phyloP scores from a whole-genome alignment of 805 yeast species.

The Cyberlindnera americana region DNA sequence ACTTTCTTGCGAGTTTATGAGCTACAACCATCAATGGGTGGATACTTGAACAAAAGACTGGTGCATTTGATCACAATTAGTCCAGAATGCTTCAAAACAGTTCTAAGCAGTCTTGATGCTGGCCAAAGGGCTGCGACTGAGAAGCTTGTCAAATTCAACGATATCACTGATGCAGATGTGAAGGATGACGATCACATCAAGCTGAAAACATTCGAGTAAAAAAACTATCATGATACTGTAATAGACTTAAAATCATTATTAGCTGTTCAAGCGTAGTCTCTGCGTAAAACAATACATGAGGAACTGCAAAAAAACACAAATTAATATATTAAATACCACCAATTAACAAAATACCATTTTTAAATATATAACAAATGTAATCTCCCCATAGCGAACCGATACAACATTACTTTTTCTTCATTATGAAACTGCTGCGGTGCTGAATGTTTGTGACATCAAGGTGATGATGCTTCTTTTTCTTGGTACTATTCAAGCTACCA shows the following conservation, averaged over 20 bases:
- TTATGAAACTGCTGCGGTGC: constrained; percentile 10
- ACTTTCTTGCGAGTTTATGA: constrained; percentile 31
- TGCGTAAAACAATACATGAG: background rate
- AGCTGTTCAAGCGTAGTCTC: too few species aligned
- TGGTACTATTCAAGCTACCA: constrained; percentile 7
- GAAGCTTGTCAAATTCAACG: constrained; percentile 37
- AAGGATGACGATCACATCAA: constrained; percentile 39
- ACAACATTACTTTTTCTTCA: constrained; percentile 4
- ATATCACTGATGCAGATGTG: constrained; percentile 18
- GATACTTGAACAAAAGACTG: constrained; percentile 45
- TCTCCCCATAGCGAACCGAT: background rate
- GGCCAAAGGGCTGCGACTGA: constrained; percentile 42
- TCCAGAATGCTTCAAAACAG: constrained; percentile 46
- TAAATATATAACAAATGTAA: background rate
- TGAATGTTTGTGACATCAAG: constrained; percentile 20
- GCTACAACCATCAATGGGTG: constrained; percentile 25
- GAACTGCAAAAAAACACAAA: background rate
- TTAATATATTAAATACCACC: background rate
- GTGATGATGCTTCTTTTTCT: constrained; percentile 25
- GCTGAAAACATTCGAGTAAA: constrained; percentile 44
- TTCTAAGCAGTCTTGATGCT: constrained; percentile 37
- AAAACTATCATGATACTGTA: background rate
- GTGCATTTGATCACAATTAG: constrained; percentile 43
- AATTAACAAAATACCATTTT: background rate
- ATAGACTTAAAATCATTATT: background rate